These are phyloP conservation scores for Diaporthe sp. DNA, from an alignment of 2,329 filamentous ascomycete genomes.

Conservation along the genomic window DNA sequence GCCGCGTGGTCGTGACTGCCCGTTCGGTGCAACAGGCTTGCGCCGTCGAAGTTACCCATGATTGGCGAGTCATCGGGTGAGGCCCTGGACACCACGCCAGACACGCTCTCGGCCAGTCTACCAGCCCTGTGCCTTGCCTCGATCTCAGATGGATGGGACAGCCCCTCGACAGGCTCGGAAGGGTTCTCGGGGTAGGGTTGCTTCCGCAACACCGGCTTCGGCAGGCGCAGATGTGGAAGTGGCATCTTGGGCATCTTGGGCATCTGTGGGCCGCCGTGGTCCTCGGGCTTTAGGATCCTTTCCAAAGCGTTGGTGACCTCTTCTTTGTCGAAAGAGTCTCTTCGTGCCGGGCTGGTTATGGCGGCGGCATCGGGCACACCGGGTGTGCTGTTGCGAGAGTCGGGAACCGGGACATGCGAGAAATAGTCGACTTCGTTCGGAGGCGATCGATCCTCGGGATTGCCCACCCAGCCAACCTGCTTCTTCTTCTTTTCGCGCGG, in stretches of 20 bases:
- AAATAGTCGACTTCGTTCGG: conserved; percentile 41
- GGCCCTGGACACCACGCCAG: conserved; percentile 47
- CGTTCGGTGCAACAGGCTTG: conserved; percentile 19
- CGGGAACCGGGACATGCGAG: conserved; percentile 39
- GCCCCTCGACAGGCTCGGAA: conserved; percentile 38
- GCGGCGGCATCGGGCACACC: conserved; percentile 22
- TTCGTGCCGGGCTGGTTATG: conserved; percentile 33
- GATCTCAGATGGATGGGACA: conserved; percentile 49
- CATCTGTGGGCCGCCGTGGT: conserved; percentile 38
- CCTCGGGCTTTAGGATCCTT: conserved; percentile 45
- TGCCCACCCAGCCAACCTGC: conserved; percentile 46
- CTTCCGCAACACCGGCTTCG: conserved; percentile 48
- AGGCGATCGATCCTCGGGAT: conserved; percentile 37
- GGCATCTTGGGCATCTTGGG: conserved; percentile 12
- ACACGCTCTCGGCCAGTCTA: conserved; percentile 52
- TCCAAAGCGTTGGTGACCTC: conserved; percentile 47
- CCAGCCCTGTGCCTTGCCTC: conserved; percentile 54
- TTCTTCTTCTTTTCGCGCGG: conserved; percentile 45
- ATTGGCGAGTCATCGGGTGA: conserved; percentile 43
- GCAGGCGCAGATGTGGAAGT: conserved; percentile 42
- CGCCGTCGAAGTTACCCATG: conserved; percentile 13
- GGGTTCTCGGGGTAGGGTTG: conserved; percentile 41
- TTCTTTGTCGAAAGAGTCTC: conserved; percentile 47
- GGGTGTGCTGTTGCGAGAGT: conserved; percentile 40
- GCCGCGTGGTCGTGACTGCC: conserved; percentile 30